phyloP scores from a whole-genome alignment of 2,329 filamentous ascomycete species.

The Clonostachys solani region DNA sequence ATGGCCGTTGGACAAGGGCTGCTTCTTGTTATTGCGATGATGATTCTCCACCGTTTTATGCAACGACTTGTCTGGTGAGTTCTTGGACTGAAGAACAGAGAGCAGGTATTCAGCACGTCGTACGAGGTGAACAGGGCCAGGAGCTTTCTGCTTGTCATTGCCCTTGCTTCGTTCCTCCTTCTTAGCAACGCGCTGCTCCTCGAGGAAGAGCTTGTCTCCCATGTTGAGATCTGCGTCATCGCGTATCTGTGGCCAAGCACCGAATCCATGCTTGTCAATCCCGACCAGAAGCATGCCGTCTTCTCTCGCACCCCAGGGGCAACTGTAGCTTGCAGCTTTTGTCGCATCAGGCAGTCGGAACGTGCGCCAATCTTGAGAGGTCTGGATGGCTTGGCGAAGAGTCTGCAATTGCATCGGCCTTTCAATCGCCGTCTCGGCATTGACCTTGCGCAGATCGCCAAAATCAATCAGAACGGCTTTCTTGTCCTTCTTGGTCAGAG shows the following conservation, averaged over 20 bases:
- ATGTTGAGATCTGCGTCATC: slow-evolving; percentile 86
- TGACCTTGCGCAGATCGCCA: slow-evolving; percentile 87
- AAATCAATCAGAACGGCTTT: slow-evolving; percentile 97
- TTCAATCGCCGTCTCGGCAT: slow-evolving; percentile 92
- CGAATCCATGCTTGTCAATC: slow-evolving; percentile 90
- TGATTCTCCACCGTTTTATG: slow-evolving; percentile 86
- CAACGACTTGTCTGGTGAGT: slow-evolving; percentile 70
- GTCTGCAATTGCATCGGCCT: slow-evolving; percentile 85
- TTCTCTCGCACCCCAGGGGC: slow-evolving; percentile 86
- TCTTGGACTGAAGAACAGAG: slow-evolving; percentile 85
- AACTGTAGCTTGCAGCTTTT: slow-evolving; percentile 88
- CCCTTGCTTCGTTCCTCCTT: slow-evolving; percentile 85
- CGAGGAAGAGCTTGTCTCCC: slow-evolving; percentile 87
- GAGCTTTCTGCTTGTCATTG: slow-evolving; percentile 80
- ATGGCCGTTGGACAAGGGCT: slow-evolving; percentile 50
- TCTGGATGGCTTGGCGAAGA: slow-evolving; percentile 68
- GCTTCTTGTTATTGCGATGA: slow-evolving; percentile 89
- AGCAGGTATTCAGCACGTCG: slow-evolving; percentile 92
- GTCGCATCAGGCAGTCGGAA: slow-evolving; percentile 90
- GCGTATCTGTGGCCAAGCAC: slow-evolving; percentile 90
- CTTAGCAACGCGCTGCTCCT: slow-evolving; percentile 97
- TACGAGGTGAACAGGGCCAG: slow-evolving; percentile 95
- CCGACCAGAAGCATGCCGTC: slow-evolving; percentile 97
- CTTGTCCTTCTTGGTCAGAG: slow-evolving; percentile 91
- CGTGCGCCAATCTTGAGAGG: slow-evolving; percentile 63